phyloP scores from a whole-genome alignment of 1,284 basidiomycete genomes.

The Xerocomus minutiporus region DNA sequence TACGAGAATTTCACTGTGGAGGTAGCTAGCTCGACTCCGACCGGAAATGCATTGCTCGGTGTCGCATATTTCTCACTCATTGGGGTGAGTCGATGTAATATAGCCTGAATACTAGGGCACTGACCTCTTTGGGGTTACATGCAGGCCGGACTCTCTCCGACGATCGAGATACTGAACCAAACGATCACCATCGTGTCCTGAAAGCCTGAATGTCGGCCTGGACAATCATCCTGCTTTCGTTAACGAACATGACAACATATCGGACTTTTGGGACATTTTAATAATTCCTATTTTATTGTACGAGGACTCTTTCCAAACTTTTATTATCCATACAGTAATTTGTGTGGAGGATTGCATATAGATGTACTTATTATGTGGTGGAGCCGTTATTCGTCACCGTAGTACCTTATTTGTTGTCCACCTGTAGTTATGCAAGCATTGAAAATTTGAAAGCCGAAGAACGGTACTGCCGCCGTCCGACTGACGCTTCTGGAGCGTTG shows the following conservation, averaged over 20 bases:
- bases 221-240: too few species aligned
- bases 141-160: constrained; percentile 20
- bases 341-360: neutral
- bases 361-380: neutral
- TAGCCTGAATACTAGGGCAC: neutral
- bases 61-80: neutral
- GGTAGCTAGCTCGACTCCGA: neutral
- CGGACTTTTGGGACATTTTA: neutral
- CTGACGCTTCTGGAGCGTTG: too few species aligned
- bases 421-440: too few species aligned
- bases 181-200: constrained; percentile 22
- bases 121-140: neutral
- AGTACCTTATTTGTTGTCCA: too few species aligned
- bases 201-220: neutral
- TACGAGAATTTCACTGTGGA: constrained; percentile 1
- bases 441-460: too few species aligned
- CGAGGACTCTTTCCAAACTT: neutral
- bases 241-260: neutral
- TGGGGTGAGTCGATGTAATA: neutral
- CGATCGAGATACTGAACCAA: constrained; percentile 25
- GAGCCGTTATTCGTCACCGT: too few species aligned
- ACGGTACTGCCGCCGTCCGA: too few species aligned
- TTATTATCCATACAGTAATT: neutral
- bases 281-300: neutral
- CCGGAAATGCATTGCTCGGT: neutral